These are phyloP conservation scores for Iris pallida DNA, from an alignment of 116 monocot genomes.

Conservation along the genomic window DNA sequence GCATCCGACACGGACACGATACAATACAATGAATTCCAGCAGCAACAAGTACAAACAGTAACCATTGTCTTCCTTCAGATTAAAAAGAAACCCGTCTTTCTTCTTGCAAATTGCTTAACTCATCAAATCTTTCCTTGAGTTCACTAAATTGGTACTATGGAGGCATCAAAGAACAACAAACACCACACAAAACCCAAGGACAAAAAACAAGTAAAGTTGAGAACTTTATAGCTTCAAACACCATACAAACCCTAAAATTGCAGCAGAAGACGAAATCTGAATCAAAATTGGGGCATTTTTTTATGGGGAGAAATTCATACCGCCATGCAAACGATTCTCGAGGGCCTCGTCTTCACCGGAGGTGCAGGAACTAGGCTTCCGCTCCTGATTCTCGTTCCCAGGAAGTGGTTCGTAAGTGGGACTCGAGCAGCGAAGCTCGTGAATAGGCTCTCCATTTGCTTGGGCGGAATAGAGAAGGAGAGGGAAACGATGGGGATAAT, in stretches of 20 bases:
- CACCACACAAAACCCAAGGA: not conserved
- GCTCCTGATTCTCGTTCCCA: conserved; percentile 3
- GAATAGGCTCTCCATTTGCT: conserved; percentile 30
- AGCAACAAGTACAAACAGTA: too few species aligned
- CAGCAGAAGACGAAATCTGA: not conserved
- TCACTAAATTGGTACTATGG: too few species aligned
- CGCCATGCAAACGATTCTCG: conserved; percentile 39
- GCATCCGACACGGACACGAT: too few species aligned
- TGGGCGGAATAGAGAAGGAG: not conserved
- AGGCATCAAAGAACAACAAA: not conserved
- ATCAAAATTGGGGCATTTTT: not conserved
- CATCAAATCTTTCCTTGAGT: too few species aligned
- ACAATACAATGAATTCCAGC: too few species aligned
- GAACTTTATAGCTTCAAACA: not conserved
- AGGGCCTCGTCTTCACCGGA: conserved; percentile 13
- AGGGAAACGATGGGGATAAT: not conserved
- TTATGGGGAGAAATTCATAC: conserved; percentile 13
- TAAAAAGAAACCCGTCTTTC: too few species aligned
- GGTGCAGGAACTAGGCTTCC: conserved; percentile 8
- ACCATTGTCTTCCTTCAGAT: too few species aligned
- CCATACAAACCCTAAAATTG: not conserved
- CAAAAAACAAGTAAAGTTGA: not conserved
- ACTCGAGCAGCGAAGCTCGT: conserved; percentile 19
- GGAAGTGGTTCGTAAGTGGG: not conserved
- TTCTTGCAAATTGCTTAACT: too few species aligned